Evolutionary conservation across 2,329 filamentous ascomycete genomes (phyloP), one percentile per base, ranked within the genome.

Genomic region (Aspergillus intermedius): DNA sequence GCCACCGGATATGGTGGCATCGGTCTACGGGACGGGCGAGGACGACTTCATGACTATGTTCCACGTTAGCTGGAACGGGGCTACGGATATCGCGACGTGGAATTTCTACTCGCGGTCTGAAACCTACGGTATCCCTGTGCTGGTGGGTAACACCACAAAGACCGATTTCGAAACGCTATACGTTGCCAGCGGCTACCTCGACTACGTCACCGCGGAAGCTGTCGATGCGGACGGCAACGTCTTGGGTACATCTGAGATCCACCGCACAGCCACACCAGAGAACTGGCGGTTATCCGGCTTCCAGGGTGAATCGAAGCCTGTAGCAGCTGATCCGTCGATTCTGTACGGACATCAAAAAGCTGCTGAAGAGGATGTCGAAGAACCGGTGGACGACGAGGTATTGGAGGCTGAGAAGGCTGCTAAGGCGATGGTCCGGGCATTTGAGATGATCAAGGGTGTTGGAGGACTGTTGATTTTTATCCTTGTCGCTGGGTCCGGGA

Each of bases 11-110:
- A 37, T 68, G 3, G 63, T 66, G 19, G 57, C 66, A 13, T 62
- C 60, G 4, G 63, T 63, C 6, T 67, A 64, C 40, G 66, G 25
- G 15, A 57, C 56, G 2, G 54, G 58, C 10, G 54, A 53, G 5
- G 49, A 51, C 1, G 54, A 56, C 13, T 46, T 58, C 28, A 53
- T 54, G 1, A 63, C 61, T 7, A 54, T 60, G 41, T 60, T 66
- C 47, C 59, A 67, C 32, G 64, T 67, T 13, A 67, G 64, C 46
- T 77, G 74, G 75, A 77, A 77, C 52, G 74, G 74, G 10, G 74
- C 73, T 0, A 77, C 75, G 1, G 74, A 76, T 44, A 65, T 76
- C n/a, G 51, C 51, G 17, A 62, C 58, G 4, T 77, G 66, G 67
- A 60, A 58, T 4, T 61, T 69, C 49, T 67, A 61, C 49, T 61